Percentiles rank a stretch among this genome's conserved stretches.
phyloP scores from a whole-genome alignment of 106 monocot genomes.

The Dendrobium huoshanense region DNA sequence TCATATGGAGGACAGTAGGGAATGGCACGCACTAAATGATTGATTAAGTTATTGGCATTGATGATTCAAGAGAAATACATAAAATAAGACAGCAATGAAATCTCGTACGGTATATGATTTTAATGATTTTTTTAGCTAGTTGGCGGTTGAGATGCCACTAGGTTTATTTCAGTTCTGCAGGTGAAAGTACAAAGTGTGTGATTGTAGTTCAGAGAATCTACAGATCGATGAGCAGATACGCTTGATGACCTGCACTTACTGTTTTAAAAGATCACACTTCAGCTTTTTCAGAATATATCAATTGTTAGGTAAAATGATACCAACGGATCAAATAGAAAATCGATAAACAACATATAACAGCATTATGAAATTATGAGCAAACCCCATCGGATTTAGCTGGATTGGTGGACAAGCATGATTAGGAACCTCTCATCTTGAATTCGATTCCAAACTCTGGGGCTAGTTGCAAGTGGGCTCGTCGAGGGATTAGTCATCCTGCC shows the following conservation, averaged over 20 bases:
- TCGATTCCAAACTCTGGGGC: no score
- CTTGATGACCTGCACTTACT: neutral
- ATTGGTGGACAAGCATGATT: no score
- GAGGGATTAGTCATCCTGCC: no score
- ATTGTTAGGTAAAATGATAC: no score
- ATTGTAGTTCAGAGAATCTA: slow-evolving; percentile 1
- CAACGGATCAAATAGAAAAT: no score
- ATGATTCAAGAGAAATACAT: neutral
- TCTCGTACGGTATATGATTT: neutral
- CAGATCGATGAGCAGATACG: neutral
- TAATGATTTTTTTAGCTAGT: neutral
- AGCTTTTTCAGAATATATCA: neutral
- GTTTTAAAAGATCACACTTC: neutral
- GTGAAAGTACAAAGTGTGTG: neutral
- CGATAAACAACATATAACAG: no score
- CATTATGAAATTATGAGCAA: no score
- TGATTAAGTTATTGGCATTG: slow-evolving; percentile 4
- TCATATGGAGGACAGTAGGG: neutral
- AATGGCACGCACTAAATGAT: slow-evolving; percentile 4
- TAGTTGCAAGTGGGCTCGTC: no score
- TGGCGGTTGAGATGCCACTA: slow-evolving; percentile 1
- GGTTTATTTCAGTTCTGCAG: neutral
- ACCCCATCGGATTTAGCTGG: no score
- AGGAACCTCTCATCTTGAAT: no score
- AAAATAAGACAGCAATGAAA: neutral